Evolutionary conservation across 176 grass and related monocot species (phyloP).

Genomic region (Thinopyrum elongatum): DNA sequence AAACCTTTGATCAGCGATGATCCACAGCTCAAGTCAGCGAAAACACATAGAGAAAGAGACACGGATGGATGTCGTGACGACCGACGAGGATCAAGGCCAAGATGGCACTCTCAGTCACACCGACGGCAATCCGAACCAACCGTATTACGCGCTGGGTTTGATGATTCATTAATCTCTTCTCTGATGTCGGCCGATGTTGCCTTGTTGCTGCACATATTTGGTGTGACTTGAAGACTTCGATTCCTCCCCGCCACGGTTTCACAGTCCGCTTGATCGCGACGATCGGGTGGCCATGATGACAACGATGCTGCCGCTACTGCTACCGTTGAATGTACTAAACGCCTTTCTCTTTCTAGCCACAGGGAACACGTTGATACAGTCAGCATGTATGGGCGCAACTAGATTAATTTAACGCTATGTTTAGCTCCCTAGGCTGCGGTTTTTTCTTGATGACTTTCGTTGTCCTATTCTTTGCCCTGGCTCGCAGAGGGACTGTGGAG

Average conservation of each 20-base stretch:
- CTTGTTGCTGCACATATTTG: not conserved
- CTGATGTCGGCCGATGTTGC: not conserved
- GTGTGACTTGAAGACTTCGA: constrained; percentile 1
- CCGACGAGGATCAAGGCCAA: not conserved
- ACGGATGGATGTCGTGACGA: not conserved
- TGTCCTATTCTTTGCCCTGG: not conserved
- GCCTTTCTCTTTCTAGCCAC: not conserved
- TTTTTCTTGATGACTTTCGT: not conserved
- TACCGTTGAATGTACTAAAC: not conserved
- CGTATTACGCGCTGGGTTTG: not conserved
- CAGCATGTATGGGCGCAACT: not conserved
- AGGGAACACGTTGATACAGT: not conserved
- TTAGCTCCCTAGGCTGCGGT: not conserved
- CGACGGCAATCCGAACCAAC: not conserved
- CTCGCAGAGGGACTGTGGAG: not conserved
- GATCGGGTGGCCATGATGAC: not conserved
- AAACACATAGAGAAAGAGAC: not conserved
- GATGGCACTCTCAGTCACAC: not conserved
- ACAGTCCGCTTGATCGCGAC: not conserved
- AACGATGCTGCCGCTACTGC: not conserved
- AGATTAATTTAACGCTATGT: not conserved
- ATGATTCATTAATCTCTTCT: not conserved
- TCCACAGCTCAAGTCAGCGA: not conserved
- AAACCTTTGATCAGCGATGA: not conserved
- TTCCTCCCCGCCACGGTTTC: not conserved